phyloP scores from a whole-genome alignment of 441 rosid species.

The Populus hybrid region DNA sequence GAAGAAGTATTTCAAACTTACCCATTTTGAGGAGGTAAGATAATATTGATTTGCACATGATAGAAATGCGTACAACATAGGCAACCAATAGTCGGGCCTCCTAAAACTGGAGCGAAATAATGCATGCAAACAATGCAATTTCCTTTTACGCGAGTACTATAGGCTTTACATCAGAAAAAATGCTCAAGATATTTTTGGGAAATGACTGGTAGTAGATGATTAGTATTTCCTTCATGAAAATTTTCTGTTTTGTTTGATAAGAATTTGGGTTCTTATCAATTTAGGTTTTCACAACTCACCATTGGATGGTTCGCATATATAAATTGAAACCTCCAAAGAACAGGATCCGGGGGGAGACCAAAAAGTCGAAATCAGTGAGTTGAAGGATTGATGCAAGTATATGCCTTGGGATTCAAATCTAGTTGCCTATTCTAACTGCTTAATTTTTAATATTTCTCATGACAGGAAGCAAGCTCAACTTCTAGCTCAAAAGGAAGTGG shows the following conservation, averaged over 20 bases:
- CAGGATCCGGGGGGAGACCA: no score
- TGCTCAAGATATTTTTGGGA: not conserved
- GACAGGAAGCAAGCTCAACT: conserved; percentile 68
- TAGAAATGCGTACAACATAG: not conserved
- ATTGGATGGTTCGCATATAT: conserved; percentile 99
- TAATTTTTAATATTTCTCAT: conserved; percentile 1
- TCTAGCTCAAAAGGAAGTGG: conserved; percentile 44
- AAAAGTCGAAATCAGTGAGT: conserved; percentile 73
- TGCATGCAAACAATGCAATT: not conserved
- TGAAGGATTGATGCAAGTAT: not conserved
- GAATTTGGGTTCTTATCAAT: conserved; percentile 13
- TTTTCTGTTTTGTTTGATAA: not conserved
- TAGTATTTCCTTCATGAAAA: not conserved
- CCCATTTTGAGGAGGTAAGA: conserved; percentile 94
- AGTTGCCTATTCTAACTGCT: not conserved
- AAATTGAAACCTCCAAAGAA: conserved; percentile 76
- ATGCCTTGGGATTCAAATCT: not conserved
- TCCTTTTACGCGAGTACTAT: not conserved
- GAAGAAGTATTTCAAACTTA: conserved; percentile 87
- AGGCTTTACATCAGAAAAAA: not conserved
- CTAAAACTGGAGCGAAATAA: not conserved
- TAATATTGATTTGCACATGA: conserved; percentile 8
- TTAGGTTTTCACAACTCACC: conserved; percentile 97
- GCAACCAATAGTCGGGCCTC: not conserved
- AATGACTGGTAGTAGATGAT: not conserved